Evolutionary conservation across 2,329 filamentous ascomycete species (phyloP).

Genomic region (Fusarium sp.): DNA sequence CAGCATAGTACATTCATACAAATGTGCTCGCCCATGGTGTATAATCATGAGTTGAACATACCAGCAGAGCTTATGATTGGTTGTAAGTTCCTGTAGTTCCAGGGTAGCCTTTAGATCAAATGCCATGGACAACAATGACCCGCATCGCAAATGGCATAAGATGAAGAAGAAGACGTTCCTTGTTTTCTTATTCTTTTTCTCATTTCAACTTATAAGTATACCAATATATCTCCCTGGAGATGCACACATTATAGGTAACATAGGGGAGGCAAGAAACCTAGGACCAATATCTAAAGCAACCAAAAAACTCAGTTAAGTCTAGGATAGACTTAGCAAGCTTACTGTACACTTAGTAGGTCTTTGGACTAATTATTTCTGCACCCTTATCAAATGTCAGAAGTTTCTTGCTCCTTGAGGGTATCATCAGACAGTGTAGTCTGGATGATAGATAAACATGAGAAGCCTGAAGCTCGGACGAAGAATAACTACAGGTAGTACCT

Average conservation of each 20-base stretch:
- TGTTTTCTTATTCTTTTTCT: background rate
- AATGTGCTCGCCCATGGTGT: background rate
- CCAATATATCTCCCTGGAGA: background rate
- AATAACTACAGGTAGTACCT: background rate
- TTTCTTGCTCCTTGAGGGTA: background rate
- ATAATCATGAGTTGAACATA: background rate
- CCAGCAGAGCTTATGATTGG: slow-evolving; percentile 19
- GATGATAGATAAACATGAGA: background rate
- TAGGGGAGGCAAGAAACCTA: background rate
- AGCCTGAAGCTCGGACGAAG: background rate
- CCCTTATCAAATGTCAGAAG: background rate
- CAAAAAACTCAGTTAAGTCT: background rate
- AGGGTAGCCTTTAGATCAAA: background rate
- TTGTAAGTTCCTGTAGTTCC: background rate
- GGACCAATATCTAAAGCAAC: background rate
- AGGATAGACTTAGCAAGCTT: background rate
- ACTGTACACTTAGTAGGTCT: background rate
- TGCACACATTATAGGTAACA: background rate
- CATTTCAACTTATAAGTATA: background rate
- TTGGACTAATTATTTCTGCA: background rate
- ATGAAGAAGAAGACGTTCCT: background rate
- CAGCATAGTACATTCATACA: background rate
- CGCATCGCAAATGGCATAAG: background rate
- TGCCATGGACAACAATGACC: background rate
- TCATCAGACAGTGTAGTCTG: background rate